Percentiles rank a stretch among this genome's conserved stretches.
phyloP scores from a whole-genome alignment of 2,329 filamentous ascomycete species.

The Colletotrichum scovillei region DNA sequence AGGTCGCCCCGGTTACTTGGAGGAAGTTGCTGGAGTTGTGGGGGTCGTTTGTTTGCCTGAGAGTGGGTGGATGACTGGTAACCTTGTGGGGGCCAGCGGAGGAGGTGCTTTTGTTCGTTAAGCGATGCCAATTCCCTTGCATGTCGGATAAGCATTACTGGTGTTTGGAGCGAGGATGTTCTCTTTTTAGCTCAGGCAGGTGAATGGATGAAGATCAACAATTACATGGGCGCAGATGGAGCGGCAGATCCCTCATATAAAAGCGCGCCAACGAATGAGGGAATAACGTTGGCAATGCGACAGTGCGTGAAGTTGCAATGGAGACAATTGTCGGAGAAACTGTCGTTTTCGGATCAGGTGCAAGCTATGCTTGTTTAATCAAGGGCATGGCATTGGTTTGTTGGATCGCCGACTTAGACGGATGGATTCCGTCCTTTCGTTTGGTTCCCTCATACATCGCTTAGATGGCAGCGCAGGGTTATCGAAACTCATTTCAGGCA shows the following conservation, averaged over 20 bases:
- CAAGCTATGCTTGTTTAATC: neutral
- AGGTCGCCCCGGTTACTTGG: conserved; percentile 67
- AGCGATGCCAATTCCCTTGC: neutral
- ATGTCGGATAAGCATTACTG: neutral
- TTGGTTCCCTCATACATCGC: neutral
- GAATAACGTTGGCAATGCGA: neutral
- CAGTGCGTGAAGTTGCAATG: neutral
- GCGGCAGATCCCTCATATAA: neutral
- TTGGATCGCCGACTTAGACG: neutral
- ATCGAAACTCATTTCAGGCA: neutral
- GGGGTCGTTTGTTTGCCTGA: conserved; percentile 77
- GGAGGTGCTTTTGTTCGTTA: conserved; percentile 40
- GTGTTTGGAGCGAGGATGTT: conserved; percentile 1
- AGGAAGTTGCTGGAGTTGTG: conserved; percentile 76
- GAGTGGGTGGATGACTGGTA: conserved; percentile 76
- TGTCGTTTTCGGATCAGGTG: neutral
- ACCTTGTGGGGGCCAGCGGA: conserved; percentile 77
- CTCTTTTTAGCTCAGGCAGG: neutral
- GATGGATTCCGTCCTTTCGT: neutral
- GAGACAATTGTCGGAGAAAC: neutral
- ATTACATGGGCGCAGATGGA: neutral
- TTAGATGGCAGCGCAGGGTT: neutral
- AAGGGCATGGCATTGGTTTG: neutral
- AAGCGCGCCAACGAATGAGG: neutral
- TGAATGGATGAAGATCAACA: neutral